Conservation (phyloP, 1,139 yeast genomes). For the Geotrichum reessii region DNA sequence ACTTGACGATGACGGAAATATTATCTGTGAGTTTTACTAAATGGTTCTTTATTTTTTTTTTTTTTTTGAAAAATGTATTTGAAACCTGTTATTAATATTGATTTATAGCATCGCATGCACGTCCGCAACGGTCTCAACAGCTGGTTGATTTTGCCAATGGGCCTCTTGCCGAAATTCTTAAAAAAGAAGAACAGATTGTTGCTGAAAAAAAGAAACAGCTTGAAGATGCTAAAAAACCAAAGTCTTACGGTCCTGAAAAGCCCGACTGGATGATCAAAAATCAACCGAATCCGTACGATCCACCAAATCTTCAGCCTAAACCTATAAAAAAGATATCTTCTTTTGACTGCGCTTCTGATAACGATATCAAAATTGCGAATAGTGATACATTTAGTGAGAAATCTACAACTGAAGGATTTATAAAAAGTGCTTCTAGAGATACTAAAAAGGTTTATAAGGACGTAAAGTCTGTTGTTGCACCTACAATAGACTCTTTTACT, state of each 20-base stretch:
- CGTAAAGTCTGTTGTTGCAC: neutral
- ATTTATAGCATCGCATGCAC: constrained; percentile 25
- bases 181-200: constrained; percentile 9
- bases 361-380: neutral
- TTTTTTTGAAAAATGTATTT: neutral
- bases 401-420: neutral
- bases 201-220: constrained; percentile 5
- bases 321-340: neutral
- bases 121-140: constrained; percentile 27
- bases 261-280: constrained; percentile 18
- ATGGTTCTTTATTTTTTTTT: neutral
- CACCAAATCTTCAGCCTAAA: constrained; percentile 7
- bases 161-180: constrained; percentile 17
- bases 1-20: constrained; percentile 72
- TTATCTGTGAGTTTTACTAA: constrained; percentile 34
- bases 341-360: neutral
- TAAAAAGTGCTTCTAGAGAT: neutral
- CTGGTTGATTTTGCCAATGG: constrained; percentile 26
- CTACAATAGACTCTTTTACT: neutral
- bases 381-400: neutral
- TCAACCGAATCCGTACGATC: constrained; percentile 12
- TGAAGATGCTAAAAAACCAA: constrained; percentile 10
- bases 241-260: constrained; percentile 23
- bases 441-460: neutral
- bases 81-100: neutral